Evolutionary conservation across 2,329 filamentous ascomycete species (phyloP), one percentile per base, ranked within the genome.

Genomic region (Aspergillus hortae): DNA sequence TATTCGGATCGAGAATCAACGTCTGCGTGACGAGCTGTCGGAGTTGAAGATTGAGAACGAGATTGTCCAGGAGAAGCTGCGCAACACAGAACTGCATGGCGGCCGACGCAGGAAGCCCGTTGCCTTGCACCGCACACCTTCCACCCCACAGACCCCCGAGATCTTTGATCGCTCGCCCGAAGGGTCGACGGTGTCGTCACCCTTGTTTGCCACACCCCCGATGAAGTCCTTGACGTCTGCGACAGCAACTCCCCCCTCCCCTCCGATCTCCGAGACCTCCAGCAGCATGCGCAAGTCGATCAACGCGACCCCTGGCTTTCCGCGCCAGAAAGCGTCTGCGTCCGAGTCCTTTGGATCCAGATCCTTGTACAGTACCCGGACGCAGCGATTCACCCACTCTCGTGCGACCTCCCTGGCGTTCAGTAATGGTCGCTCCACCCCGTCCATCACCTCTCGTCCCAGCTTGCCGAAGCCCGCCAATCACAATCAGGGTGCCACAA

Each of bases 1-100:
- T 6, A 77, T 99, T 55, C 85, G 94, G 46, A 96, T 99, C 62
- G 92, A 97, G 64, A 84, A 88, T 9, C 94, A 99, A 73, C 83
- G 92, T 46, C 76, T 97, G 55, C 86, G 90, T 36, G 92, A 96
- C 65, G 94, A 99, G 70, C 79, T 97, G 11, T 88, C 89, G 5
- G 94, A 99, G 68, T 80, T 96, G 61, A 95, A 90, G 77, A 90
- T 99, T 56, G 94, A 99, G 74, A 87, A 88, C 54, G 94, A 97
- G 67, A 94, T 99, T 64, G 83, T 92, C 64, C 88, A 94, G 66
- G 90, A 96, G 78, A 97, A 96, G 80, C 79, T 97, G 66, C 89
- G 89, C 67, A 88, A 92, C 51, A 77, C 82, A 33, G 80, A 85
- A 62, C 72, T 72, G 25, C 74, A 80, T 53, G 68, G 74, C 23